Percentiles rank a stretch among this genome's conserved stretches.
phyloP scores from a whole-genome alignment of 495 filamentous ascomycete species.

The Tuber melanosporum region DNA sequence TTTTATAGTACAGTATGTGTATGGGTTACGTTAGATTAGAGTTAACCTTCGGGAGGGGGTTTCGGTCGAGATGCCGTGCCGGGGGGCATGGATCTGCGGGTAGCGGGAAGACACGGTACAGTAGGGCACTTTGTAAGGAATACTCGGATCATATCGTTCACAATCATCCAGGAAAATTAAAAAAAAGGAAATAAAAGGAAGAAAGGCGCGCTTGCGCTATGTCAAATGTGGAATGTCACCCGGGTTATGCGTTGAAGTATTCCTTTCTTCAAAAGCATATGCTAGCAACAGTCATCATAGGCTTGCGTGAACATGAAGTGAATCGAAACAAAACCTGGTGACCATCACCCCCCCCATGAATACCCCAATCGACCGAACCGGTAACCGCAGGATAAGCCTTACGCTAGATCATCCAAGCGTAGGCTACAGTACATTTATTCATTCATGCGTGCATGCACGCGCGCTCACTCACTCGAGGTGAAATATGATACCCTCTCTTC shows the following conservation, averaged over 20 bases:
- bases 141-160: background rate
- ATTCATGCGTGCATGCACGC: background rate
- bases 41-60: background rate
- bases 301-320: background rate
- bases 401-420: background rate
- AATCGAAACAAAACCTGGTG: background rate
- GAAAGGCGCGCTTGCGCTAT: background rate
- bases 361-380: background rate
- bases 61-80: background rate
- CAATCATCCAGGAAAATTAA: background rate
- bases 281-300: background rate
- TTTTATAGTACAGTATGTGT: background rate
- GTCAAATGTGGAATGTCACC: background rate
- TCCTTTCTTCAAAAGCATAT: background rate
- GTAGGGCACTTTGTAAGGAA: too few species aligned
- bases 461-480: background rate
- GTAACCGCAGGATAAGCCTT: background rate
- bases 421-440: too few species aligned
- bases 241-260: background rate
- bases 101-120: too few species aligned
- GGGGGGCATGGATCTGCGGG: background rate
- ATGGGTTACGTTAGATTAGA: background rate
- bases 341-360: background rate
- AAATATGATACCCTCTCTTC: too few species aligned
- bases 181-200: too few species aligned